These are phyloP conservation scores for Boletellus emodensis DNA, from an alignment of 768 basidiomycete species.

Conservation along the genomic window DNA sequence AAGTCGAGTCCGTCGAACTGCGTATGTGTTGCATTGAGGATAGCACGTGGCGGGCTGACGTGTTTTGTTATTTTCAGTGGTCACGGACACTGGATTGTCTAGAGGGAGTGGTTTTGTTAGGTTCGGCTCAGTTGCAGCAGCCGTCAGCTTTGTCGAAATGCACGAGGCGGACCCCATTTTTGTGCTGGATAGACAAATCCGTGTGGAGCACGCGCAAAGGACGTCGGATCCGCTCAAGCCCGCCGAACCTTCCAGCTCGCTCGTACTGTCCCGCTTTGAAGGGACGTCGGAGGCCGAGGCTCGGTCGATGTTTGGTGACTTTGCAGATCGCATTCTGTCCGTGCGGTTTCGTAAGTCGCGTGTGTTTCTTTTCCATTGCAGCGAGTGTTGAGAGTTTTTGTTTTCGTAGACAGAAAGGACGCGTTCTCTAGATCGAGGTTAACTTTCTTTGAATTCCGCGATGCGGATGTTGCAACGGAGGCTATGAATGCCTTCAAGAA, in stretches of 20 bases:
- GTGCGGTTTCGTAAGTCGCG: slow-evolving; percentile 30
- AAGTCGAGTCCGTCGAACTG: slow-evolving; percentile 35
- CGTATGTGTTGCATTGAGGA: slow-evolving; percentile 32
- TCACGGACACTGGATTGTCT: slow-evolving; percentile 32
- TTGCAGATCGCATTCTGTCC: slow-evolving; percentile 13
- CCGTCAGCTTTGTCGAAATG: slow-evolving; percentile 35
- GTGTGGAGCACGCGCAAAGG: slow-evolving; percentile 37
- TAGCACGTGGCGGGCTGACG: not conserved
- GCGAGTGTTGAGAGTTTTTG: not conserved
- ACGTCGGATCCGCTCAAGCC: not conserved
- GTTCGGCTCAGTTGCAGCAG: slow-evolving; percentile 36
- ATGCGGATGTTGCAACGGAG: slow-evolving; percentile 42
- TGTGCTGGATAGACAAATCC: slow-evolving; percentile 43
- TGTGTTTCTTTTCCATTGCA: not conserved
- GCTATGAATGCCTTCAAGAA: slow-evolving; percentile 42
- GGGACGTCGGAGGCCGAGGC: slow-evolving; percentile 24
- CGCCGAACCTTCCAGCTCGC: slow-evolving; percentile 27
- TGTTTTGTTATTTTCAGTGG: slow-evolving; percentile 7
- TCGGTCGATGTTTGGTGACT: slow-evolving; percentile 22
- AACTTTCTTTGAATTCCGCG: slow-evolving; percentile 54
- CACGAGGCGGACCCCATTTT: slow-evolving; percentile 43
- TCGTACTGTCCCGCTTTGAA: slow-evolving; percentile 28
- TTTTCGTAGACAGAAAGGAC: slow-evolving; percentile 25
- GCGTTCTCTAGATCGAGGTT: slow-evolving; percentile 29
- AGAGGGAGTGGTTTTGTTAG: slow-evolving; percentile 47